Evolutionary conservation across 805 yeast genomes (phyloP), one percentile per base, ranked within the genome.

Genomic region (Grigorovia yakushimaensis): DNA sequence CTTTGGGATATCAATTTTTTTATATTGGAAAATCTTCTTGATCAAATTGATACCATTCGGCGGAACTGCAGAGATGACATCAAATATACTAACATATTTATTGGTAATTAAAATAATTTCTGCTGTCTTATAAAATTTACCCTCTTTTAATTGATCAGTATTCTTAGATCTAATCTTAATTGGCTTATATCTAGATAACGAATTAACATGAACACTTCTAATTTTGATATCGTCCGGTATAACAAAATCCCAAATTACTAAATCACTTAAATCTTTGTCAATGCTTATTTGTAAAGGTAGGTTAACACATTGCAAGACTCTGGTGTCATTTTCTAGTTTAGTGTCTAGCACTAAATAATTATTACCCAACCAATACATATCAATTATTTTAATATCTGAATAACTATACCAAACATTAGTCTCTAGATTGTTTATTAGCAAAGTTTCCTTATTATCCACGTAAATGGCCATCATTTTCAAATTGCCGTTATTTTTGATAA

Each of bases 311-410:
- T 53, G 52, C 8, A 64, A 17, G 6, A 41, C 33, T 17, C 47
- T 47, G 5, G 50, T 30, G 30, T 51, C 54, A 44, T 58, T 60
- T 5, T 59, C 60, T 21, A 52, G 54, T 41, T 48, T 51, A 18
- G 54, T 47, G 30, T 57, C 58, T 39, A 64, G 56, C 1, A 65
- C 41, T 42, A 65, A 43, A 50, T 62, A 64, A 5, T 61, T 57
- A 22, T 47, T 51, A 5, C 62, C 65, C 20, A 65, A 23, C 69
- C 69, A 65, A n/a, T 57, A 53, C 56, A 61, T 51, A 42, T 60
- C 61, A 5, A 60, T 21, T 5, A 64, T 52, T 1, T 48, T 46
- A 37, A 58, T 38, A 18, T 61, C 60, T 6, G 46, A 43, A 49
- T 61, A 64, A 24, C 52, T 54, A 38, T 49, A 49, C 69, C 69